Evolutionary conservation across 352 stramenopile genomes (phyloP).

Genomic region (Phytophthora quininea): DNA sequence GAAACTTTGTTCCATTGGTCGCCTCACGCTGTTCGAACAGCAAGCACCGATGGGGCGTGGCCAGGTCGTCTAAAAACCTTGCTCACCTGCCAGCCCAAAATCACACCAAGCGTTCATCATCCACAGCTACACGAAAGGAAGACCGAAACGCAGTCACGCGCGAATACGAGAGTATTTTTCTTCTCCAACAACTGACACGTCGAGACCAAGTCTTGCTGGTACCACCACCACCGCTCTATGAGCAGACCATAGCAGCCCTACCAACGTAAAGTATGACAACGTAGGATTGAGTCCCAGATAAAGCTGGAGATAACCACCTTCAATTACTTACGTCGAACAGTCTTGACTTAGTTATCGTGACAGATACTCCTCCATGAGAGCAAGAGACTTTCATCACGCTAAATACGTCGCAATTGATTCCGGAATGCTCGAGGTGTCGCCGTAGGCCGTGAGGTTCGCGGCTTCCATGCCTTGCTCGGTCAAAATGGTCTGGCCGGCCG

Average conservation of each 20-base stretch:
- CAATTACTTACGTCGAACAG: background rate
- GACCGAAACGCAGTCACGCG: background rate
- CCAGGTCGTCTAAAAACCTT: background rate
- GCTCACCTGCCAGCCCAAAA: background rate
- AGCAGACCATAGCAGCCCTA: background rate
- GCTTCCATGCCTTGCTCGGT: slow-evolving; percentile 31
- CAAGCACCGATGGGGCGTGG: background rate
- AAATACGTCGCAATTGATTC: slow-evolving; percentile 29
- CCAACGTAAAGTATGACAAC: background rate
- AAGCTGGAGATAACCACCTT: background rate
- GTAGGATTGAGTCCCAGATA: background rate
- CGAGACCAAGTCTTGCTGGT: background rate
- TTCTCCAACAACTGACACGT: background rate
- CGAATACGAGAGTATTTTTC: background rate
- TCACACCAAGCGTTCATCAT: background rate
- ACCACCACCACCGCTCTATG: background rate
- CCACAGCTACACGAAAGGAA: background rate
- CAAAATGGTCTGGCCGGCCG: slow-evolving; percentile 32
- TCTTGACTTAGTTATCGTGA: background rate
- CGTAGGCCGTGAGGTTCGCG: slow-evolving; percentile 39
- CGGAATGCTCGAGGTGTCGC: slow-evolving; percentile 25
- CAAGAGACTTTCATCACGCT: slow-evolving; percentile 17
- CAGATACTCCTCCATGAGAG: background rate
- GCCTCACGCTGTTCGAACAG: slow-evolving; percentile 10
- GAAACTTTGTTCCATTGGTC: slow-evolving; percentile 7